Evolutionary conservation across 192 early-diverging fungal genomes (phyloP), one percentile per base, ranked within the genome.

Genomic region (Kickxella alabastrina): DNA sequence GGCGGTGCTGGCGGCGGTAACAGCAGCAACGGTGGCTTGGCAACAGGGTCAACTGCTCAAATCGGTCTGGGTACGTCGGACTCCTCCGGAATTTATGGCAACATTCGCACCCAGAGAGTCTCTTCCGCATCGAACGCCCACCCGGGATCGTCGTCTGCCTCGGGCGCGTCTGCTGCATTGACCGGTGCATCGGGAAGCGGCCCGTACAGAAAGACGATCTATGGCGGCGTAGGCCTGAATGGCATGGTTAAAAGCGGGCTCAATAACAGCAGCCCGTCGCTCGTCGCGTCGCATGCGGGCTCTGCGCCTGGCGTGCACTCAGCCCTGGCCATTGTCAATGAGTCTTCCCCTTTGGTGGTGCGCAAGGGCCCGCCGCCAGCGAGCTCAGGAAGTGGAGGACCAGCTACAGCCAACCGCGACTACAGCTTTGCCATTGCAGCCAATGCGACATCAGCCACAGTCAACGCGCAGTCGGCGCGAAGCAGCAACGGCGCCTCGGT

Each of bases 351-450:
- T 14, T 18, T 37, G 7, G 21, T 26, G 14, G 4, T 29, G 49
- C 65, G 65, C 60, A 75, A 75, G 49, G 60, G 59, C 17, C 65
- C 65, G 43, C 65, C 65, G 3, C 53, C 65, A 39, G 52, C 49
- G 27, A 22, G 29, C 10, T 49, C 44, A 9, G 22, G 27, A 10
- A 39, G 28, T 10, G 39, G 43, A 17, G 43, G 43, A 15, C 28
- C 22, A 31, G 18, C 36, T 52, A 34, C 18, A 25, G 39, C 17
- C 43, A 59, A 56, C 37, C 72, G 72, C 52, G 72, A 75, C 53
- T 75, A 68, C 41, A 68, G 72, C 57, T 75, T 68, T 75, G 72
- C 61, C 13, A 62, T 74, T 47, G 63, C 70, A 3, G 52, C 46
- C 15, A 55, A 54, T 24, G 22, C 26, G 43, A 10, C 43, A 12